Conservation (phyloP, 2,329 filamentous ascomycete genomes). For the Dendryphion nanum region DNA sequence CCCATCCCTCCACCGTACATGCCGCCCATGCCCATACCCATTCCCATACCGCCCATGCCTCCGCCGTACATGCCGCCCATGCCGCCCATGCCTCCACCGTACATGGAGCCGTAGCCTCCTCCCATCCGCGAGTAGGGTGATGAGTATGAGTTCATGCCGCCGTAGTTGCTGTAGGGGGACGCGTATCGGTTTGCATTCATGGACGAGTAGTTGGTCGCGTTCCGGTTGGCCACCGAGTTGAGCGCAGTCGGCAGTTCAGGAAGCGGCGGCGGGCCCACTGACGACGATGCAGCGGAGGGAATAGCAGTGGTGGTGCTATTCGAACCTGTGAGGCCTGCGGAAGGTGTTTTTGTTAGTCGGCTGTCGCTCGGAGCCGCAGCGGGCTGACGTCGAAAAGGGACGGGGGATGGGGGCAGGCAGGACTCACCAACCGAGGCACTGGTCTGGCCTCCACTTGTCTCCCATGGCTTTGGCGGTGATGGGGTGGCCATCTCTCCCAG, state of each 20-base stretch:
- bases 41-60: constrained; percentile 32
- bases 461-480: constrained; percentile 98
- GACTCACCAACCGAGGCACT: constrained; percentile 40
- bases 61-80: constrained; percentile 44
- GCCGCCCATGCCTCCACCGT: constrained; percentile 34
- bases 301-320: constrained; percentile 43
- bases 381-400: constrained; percentile 9
- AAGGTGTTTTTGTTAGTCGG: constrained; percentile 2
- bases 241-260: constrained; percentile 80
- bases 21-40: constrained; percentile 37
- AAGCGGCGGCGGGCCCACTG: constrained; percentile 61
- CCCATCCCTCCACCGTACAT: constrained; percentile 52
- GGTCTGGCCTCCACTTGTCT: constrained; percentile 66
- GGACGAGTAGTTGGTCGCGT: constrained; percentile 76
- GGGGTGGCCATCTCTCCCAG: constrained; percentile 52
- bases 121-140: constrained; percentile 57
- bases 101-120: constrained; percentile 42
- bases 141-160: constrained; percentile 53
- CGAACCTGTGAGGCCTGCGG: constrained; percentile 33
- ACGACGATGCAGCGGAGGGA: constrained; percentile 40
- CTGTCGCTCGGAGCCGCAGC: constrained; percentile 15
- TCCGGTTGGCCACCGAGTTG: constrained; percentile 78
- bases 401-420: constrained; percentile 1
- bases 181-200: constrained; percentile 55
- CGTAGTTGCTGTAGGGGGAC: constrained; percentile 52